Evolutionary conservation across 106 monocot species (phyloP).

Genomic region (Platanthera zijinensis): DNA sequence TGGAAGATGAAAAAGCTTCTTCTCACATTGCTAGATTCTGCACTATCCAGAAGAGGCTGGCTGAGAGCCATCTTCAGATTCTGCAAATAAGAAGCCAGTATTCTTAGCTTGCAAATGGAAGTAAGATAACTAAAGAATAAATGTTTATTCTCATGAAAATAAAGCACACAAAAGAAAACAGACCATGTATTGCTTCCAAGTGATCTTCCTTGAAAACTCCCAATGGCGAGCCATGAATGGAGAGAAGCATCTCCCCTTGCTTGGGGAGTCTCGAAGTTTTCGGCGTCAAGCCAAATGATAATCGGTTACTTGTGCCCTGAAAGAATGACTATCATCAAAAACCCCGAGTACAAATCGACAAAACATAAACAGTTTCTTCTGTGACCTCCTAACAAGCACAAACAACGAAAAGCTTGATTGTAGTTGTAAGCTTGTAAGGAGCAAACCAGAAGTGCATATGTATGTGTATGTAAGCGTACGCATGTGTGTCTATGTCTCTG

Average conservation of each 20-base stretch:
- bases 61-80: conserved; percentile 34
- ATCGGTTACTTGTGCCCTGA: conserved; percentile 35
- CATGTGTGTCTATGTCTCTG: too few species aligned
- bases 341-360: too few species aligned
- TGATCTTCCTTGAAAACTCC: conserved; percentile 79
- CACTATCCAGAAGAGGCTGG: background rate
- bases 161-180: background rate
- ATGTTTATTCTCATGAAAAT: background rate
- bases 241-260: conserved; percentile 78
- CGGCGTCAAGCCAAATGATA: conserved; percentile 72
- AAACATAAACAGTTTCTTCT: too few species aligned
- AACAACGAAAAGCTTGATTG: too few species aligned
- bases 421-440: too few species aligned
- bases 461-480: too few species aligned
- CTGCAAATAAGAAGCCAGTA: conserved; percentile 16
- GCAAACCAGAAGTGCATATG: too few species aligned
- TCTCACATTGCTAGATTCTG: background rate
- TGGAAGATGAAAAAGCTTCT: background rate
- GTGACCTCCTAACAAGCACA: too few species aligned
- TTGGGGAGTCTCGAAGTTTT: conserved; percentile 65
- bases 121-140: too few species aligned
- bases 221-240: conserved; percentile 79
- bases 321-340: background rate
- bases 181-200: conserved; percentile 71
- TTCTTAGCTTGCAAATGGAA: background rate